Percentiles rank a stretch among this genome's conserved stretches.
phyloP scores from a whole-genome alignment of 495 filamentous ascomycete genomes.

The Aspergillus biplanus region DNA sequence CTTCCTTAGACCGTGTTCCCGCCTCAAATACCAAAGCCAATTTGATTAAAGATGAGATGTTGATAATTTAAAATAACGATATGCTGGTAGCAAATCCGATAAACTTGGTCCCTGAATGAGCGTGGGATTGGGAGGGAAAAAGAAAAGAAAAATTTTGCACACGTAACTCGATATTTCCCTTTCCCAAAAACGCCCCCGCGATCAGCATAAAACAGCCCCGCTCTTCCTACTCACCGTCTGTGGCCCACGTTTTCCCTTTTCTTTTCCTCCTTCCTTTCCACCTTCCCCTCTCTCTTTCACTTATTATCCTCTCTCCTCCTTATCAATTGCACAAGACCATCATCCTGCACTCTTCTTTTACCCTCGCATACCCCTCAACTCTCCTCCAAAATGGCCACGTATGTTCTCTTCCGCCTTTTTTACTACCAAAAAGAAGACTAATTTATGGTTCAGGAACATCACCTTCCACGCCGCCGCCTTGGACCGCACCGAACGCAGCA shows the following conservation, averaged over 20 bases:
- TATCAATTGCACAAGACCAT: neutral
- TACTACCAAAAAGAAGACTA: neutral
- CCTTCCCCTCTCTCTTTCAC: slow-evolving; percentile 2
- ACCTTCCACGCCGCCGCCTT: slow-evolving; percentile 95
- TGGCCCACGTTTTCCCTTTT: slow-evolving; percentile 2
- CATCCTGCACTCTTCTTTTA: neutral
- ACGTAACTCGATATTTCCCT: neutral
- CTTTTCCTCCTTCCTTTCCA: slow-evolving; percentile 2
- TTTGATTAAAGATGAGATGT: neutral
- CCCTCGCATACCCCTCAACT: slow-evolving; percentile 1
- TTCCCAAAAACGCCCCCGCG: slow-evolving; percentile 18
- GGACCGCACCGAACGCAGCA: slow-evolving; percentile 80
- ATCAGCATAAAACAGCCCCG: slow-evolving; percentile 20
- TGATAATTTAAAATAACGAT: neutral
- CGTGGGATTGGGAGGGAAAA: neutral
- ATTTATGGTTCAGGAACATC: slow-evolving; percentile 78
- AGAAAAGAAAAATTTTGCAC: neutral
- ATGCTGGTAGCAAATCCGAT: neutral
- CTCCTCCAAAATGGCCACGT: slow-evolving; percentile 49
- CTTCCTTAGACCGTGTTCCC: neutral
- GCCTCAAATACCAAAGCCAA: neutral
- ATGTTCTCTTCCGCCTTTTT: slow-evolving; percentile 26
- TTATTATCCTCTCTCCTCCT: slow-evolving; percentile 6
- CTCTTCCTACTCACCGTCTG: slow-evolving; percentile 12
- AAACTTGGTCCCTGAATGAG: neutral